These are phyloP conservation scores for Incumbomyces lentus DNA, from an alignment of 2,329 filamentous ascomycete species.

Conservation along the genomic window DNA sequence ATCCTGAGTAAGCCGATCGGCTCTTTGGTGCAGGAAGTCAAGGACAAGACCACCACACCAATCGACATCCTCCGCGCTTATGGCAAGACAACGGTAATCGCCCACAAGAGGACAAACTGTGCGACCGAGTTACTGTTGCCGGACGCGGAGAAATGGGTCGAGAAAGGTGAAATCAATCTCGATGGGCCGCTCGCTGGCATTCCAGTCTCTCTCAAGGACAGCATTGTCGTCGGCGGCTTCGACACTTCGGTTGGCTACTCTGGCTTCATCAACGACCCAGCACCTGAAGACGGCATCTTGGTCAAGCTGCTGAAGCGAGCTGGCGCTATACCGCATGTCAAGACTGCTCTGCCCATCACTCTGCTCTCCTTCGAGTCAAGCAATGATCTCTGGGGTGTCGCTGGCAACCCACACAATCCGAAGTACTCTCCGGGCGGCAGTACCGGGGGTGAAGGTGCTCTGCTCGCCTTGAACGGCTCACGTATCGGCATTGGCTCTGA, in stretches of 20 bases:
- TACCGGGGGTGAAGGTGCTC: conserved; percentile 72
- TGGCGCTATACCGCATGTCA: conserved; percentile 79
- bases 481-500: conserved; percentile 85
- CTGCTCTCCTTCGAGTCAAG: conserved; percentile 77
- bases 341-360: conserved; percentile 82
- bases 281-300: conserved; percentile 57
- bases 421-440: conserved; percentile 81
- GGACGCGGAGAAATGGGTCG: conserved; percentile 63
- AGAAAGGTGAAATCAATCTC: conserved; percentile 51
- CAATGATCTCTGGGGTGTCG: conserved; percentile 70
- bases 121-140: conserved; percentile 76
- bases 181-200: conserved; percentile 78
- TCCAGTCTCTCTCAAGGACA: conserved; percentile 72
- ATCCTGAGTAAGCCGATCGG: conserved; percentile 66
- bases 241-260: conserved; percentile 77
- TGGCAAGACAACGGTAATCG: conserved; percentile 72
- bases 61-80: conserved; percentile 72
- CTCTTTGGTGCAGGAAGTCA: conserved; percentile 66
- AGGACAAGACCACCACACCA: conserved; percentile 55
- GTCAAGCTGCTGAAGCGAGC: conserved; percentile 74
- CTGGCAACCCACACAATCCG: conserved; percentile 71
- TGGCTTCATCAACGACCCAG: conserved; percentile 57
- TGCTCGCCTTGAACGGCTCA: conserved; percentile 70
- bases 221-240: conserved; percentile 69
- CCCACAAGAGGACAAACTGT: conserved; percentile 80